These are phyloP conservation scores for Fusarium veterinarium DNA, from an alignment of 2,329 filamentous ascomycete species.

Conservation along the genomic window DNA sequence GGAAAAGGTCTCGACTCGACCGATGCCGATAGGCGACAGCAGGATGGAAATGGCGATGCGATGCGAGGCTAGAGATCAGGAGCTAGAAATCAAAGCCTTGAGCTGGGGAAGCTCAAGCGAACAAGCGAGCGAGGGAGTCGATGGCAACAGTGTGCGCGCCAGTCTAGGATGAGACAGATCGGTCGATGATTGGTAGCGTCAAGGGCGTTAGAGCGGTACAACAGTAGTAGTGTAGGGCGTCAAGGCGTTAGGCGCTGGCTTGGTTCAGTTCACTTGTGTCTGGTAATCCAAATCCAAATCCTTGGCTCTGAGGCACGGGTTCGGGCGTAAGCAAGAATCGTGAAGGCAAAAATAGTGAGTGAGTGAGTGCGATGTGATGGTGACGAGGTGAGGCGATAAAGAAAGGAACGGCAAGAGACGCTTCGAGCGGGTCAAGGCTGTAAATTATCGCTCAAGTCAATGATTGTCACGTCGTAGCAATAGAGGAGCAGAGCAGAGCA, in stretches of 20 bases:
- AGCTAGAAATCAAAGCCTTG: constrained; percentile 31
- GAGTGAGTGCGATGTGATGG: not conserved
- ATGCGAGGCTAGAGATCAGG: constrained; percentile 33
- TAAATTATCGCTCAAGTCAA: constrained; percentile 28
- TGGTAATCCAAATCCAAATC: constrained; percentile 12
- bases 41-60: constrained; percentile 14
- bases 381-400: constrained; percentile 12
- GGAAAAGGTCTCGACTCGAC: constrained; percentile 7
- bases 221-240: constrained; percentile 28
- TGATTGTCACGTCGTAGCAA: constrained; percentile 24
- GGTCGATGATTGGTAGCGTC: constrained; percentile 47
- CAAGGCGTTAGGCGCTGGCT: constrained; percentile 41
- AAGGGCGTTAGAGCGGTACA: constrained; percentile 35
- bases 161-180: constrained; percentile 38
- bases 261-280: constrained; percentile 8
- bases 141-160: constrained; percentile 39
- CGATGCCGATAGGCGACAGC: constrained; percentile 28
- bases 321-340: constrained; percentile 21
- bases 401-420: constrained; percentile 3
- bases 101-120: constrained; percentile 33
- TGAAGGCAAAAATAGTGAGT: constrained; percentile 9
- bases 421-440: constrained; percentile 17
- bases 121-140: constrained; percentile 33
- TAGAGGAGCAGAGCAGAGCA: constrained; percentile 31
- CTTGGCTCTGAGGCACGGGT: constrained; percentile 31